These are phyloP conservation scores for Coelastrella sp. DNA, from an alignment of 139 green algal genomes.

Conservation along the genomic window DNA sequence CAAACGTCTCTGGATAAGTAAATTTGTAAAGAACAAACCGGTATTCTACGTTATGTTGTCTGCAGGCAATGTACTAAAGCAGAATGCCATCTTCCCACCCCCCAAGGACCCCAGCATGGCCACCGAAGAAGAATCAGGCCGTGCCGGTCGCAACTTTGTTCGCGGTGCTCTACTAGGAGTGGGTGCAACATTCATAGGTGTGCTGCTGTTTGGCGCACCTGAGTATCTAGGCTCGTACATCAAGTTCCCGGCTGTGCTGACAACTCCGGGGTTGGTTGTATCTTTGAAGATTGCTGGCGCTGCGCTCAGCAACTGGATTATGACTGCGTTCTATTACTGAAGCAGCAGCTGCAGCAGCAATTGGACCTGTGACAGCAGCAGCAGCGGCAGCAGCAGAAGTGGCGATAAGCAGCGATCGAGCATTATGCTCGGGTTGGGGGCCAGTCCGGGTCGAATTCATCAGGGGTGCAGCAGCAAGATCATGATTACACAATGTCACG, in stretches of 20 bases:
- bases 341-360: background rate
- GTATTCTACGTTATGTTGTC: background rate
- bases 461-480: no score
- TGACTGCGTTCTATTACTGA: constrained; percentile 76
- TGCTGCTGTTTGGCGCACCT: constrained; percentile 59
- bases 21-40: no score
- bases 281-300: constrained; percentile 65
- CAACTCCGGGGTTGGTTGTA: constrained; percentile 48
- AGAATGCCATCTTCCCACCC: constrained; percentile 71
- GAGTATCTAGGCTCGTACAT: constrained; percentile 54
- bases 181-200: constrained; percentile 65
- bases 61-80: constrained; percentile 72
- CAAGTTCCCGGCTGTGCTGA: constrained; percentile 47
- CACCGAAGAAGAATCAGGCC: constrained; percentile 63
- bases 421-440: no score
- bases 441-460: no score
- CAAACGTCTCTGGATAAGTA: no score
- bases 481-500: no score
- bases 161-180: constrained; percentile 66
- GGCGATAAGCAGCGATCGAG: no score
- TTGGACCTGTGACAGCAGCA: background rate
- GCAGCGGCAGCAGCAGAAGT: background rate
- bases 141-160: constrained; percentile 69
- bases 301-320: constrained; percentile 69
- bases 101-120: constrained; percentile 62